These are phyloP conservation scores for Cylindrotheca closterium DNA, from an alignment of 108 stramenopile species.

Conservation along the genomic window DNA sequence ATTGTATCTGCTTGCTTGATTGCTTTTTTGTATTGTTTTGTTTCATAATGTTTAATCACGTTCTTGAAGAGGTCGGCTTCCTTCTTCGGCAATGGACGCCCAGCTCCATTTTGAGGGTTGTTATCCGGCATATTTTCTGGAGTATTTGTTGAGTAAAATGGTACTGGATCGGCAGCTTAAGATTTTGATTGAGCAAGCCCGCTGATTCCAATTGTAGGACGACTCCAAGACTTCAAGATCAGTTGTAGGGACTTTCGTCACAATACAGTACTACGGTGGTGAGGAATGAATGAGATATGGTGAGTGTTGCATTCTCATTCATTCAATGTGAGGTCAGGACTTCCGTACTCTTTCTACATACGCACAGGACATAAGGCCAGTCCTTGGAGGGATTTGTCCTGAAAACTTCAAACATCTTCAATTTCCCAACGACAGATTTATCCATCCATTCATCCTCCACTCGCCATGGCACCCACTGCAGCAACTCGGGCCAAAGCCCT, in stretches of 20 bases:
- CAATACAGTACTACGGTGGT: no score
- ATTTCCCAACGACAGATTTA: no score
- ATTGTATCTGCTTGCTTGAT: slow-evolving; percentile 90
- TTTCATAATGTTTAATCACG: slow-evolving; percentile 93
- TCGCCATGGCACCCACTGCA: slow-evolving; percentile 21
- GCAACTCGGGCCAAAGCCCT: slow-evolving; percentile 55
- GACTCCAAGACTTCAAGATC: no score
- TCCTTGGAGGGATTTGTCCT: no score
- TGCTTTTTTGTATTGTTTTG: slow-evolving; percentile 98
- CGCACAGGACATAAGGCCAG: no score
- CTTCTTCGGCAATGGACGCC: slow-evolving; percentile 90
- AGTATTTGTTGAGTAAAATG: slow-evolving; percentile 3
- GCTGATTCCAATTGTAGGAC: background rate
- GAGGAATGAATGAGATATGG: no score
- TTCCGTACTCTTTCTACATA: no score
- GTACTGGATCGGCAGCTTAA: background rate
- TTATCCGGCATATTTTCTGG: slow-evolving; percentile 14
- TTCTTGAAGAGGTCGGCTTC: slow-evolving; percentile 91
- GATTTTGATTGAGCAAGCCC: background rate
- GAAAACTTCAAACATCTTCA: no score
- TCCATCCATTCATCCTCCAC: no score
- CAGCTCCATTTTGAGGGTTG: slow-evolving; percentile 70
- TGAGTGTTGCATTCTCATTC: no score
- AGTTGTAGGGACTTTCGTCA: no score
- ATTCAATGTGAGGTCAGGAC: no score